These are phyloP conservation scores for Cucurbita maxima DNA, from an alignment of 306 rosid genomes.

Conservation along the genomic window DNA sequence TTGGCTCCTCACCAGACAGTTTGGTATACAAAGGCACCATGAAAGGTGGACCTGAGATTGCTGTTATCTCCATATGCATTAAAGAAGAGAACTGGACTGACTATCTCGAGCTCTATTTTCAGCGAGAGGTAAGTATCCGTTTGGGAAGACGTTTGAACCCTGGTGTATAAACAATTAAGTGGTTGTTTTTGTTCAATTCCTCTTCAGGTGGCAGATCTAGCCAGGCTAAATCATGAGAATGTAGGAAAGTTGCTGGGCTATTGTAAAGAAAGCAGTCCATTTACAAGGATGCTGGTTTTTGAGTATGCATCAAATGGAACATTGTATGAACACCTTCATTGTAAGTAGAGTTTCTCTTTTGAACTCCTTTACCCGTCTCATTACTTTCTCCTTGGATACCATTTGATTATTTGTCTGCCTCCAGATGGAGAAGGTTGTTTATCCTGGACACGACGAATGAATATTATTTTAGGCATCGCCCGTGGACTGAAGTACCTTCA, in stretches of 20 bases:
- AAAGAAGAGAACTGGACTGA: constrained; percentile 89
- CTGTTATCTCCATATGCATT: constrained; percentile 80
- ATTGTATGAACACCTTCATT: constrained; percentile 74
- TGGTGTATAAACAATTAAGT: not conserved
- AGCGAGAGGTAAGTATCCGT: constrained; percentile 52
- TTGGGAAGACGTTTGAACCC: not conserved
- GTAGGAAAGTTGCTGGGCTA: constrained; percentile 76
- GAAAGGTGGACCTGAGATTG: constrained; percentile 91
- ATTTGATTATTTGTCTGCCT: constrained; percentile 9
- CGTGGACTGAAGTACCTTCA: constrained; percentile 80
- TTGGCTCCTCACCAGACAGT: constrained; percentile 96
- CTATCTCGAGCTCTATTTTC: constrained; percentile 82
- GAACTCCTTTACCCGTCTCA: not conserved
- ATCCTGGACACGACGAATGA: constrained; percentile 89
- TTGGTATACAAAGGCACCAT: constrained; percentile 87
- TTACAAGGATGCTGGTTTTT: constrained; percentile 89
- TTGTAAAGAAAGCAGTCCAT: constrained; percentile 70
- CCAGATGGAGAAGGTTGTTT: constrained; percentile 75
- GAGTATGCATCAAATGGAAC: constrained; percentile 96
- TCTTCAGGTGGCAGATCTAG: constrained; percentile 73
- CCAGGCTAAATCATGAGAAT: constrained; percentile 68
- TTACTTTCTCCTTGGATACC: not conserved
- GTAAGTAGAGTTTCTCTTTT: constrained; percentile 25
- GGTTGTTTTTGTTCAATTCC: not conserved
- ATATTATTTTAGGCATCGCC: constrained; percentile 69